Evolutionary conservation across 345 rosid genomes (phyloP), one percentile per base, ranked within the genome.

Genomic region (Melaleuca alternifolia): DNA sequence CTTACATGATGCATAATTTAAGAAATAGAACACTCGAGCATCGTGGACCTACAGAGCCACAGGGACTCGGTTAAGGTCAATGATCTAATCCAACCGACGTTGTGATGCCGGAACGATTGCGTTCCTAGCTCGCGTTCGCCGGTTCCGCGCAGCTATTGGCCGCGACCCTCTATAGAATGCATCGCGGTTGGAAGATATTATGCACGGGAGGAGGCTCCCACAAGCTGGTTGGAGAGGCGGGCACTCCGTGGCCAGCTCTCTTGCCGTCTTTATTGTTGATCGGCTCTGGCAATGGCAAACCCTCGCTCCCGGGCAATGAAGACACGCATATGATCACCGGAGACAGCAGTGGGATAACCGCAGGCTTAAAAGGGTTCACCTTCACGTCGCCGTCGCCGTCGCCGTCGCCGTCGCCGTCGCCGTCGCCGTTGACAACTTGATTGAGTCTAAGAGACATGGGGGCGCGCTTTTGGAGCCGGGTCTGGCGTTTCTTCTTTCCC

Each of bases 361-460:
- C 48, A 24, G 81, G 81, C 81, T 71, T 71, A 0, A 71, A 1
- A 10, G 48, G 81, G 48, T 37, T 48, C 7, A 7, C 48, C 24
- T 1, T 11, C 4, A 3, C 2, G 48, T 71, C 26, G 0, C 5
- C 12, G 0, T n/a, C n/a, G n/a, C n/a, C n/a, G n/a, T n/a, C n/a
- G n/a, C n/a, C n/a, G n/a, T n/a, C n/a, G n/a, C n/a, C n/a, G n/a
- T n/a, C n/a, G n/a, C n/a, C n/a, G n/a, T n/a, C n/a, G n/a, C n/a
- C n/a, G n/a, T n/a, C n/a, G n/a, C 81, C 81, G 20, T 33, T 0
- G 81, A 10, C 48, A 6, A 1, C 2, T 12, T 24, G 81, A 0
- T 71, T 23, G 26, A 71, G 81, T 10, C 10, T 13, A 71, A 71
- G 81, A 5, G 81, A 18, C 44, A 1, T 20, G 1, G 81, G 81